Base-by-base conservation (phyloP, 2,329 filamentous ascomycete species). In the Xylaria sp. region DNA sequence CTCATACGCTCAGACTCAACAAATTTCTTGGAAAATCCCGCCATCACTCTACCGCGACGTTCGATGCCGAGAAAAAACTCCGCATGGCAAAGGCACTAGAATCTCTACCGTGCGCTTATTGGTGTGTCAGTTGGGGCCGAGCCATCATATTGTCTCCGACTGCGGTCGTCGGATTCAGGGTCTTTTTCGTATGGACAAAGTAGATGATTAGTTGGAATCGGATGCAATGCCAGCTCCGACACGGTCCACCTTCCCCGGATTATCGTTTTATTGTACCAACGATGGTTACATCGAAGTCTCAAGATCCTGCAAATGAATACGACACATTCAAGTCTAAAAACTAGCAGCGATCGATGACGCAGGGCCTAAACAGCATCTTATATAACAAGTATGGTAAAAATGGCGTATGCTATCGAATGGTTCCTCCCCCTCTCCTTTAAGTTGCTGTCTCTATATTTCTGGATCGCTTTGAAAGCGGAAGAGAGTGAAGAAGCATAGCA, bases 101-200 rank as follows among this genome's bases (percentile, higher is more conserved):
- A 39, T 34, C 20, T 34, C 28, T 53, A 9, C 52, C 34, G 12
- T 34, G 25, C 41, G n/a, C 34, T 66, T 52, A 28, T 56, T 41
- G 28, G 50, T 20, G 36, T 63, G 60, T 15, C 41, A 28, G 34
- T 32, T 36, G 6, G 23, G 23, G 34, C 28, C 34, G 25, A 36
- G 30, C 36, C 53, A 36, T 30, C 2, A 23, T 18, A 39, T 32
- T 34, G 36, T 48, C 39, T 20, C 53, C 28, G 36, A 15, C 45
- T 25, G 32, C 55, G 60, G 6, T 36, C 36, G 23, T 63, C 28
- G 25, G 59, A 32, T 36, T 55, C 28, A 34, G 45, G 28, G 46
- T 28, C 55, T 10, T 46, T 46, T 20, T 55, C 18, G 34, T 15
- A 41, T 18, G 15, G 30, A 13, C 18, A 5, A 13, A 36, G 59